phyloP scores from a whole-genome alignment of 2,329 filamentous ascomycete species.

The Pseudocercospora musae region DNA sequence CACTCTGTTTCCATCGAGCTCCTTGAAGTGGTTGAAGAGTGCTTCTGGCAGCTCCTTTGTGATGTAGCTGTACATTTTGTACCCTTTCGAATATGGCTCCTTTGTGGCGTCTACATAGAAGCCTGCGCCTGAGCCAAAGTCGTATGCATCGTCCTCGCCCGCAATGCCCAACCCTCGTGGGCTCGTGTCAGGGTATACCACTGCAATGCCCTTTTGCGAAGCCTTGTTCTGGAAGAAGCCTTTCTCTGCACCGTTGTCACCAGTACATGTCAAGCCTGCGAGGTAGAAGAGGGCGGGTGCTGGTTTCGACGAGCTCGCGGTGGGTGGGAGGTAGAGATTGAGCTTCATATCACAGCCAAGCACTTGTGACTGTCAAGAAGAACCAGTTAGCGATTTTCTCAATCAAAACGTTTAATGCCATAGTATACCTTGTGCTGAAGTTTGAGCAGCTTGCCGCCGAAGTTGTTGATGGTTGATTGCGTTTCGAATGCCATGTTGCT shows the following conservation, averaged over 20 bases:
- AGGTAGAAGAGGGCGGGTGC: conserved; percentile 89
- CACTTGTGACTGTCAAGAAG: conserved; percentile 55
- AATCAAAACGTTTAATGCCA: background rate
- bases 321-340: conserved; percentile 84
- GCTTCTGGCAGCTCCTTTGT: conserved; percentile 78
- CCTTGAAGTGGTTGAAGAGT: conserved; percentile 67
- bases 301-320: conserved; percentile 58
- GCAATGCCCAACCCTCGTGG: conserved; percentile 75
- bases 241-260: conserved; percentile 71
- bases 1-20: conserved; percentile 67
- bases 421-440: conserved; percentile 63
- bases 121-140: conserved; percentile 87
- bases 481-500: conserved; percentile 77
- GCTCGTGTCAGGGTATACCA: conserved; percentile 93
- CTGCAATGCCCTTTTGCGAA: conserved; percentile 75
- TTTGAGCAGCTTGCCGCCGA: conserved; percentile 93
- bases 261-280: conserved; percentile 90
- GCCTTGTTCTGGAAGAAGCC: conserved; percentile 90
- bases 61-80: conserved; percentile 94
- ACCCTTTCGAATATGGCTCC: conserved; percentile 70
- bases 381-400: conserved; percentile 1
- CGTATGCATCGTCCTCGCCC: conserved; percentile 83
- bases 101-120: conserved; percentile 90
- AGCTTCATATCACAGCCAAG: conserved; percentile 88
- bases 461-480: conserved; percentile 83